Percentiles rank a stretch among this genome's conserved stretches.
These are phyloP conservation scores for Backusella luteola DNA, from an alignment of 192 early-diverging fungal species.

Conservation along the genomic window DNA sequence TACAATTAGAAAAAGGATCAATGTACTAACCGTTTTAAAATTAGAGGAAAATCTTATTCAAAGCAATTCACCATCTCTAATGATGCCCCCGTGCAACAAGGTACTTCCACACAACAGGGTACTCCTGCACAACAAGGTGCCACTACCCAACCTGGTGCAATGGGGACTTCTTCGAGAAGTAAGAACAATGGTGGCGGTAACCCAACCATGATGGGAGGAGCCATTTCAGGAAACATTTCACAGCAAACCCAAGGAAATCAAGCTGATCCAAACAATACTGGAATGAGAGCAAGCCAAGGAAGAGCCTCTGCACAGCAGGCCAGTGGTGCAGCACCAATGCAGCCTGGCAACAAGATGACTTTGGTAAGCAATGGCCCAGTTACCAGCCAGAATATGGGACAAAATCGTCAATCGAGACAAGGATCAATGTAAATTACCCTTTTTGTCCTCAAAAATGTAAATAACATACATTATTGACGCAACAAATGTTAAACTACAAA, in stretches of 20 bases:
- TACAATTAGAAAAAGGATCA: not conserved
- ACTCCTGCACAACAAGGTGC: not conserved
- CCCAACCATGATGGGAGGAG: not conserved
- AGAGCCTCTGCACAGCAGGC: not conserved
- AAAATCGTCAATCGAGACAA: not conserved
- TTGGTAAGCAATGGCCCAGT: not conserved
- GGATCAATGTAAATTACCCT: not conserved
- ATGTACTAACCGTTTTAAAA: not conserved
- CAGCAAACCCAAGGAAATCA: not conserved
- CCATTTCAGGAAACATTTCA: not conserved
- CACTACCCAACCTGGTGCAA: not conserved
- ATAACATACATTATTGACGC: not conserved
- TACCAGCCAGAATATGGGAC: not conserved
- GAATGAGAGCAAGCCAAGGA: not conserved
- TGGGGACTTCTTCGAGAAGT: not conserved
- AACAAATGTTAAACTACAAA: not conserved
- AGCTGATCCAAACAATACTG: not conserved
- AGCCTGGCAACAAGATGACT: not conserved
- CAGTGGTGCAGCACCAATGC: not conserved
- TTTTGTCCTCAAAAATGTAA: not conserved
- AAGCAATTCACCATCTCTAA: not conserved
- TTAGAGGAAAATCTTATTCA: slow-evolving; percentile 1
- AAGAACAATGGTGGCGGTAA: not conserved
- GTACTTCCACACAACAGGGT: not conserved
- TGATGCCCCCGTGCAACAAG: not conserved